Evolutionary conservation across 2,329 filamentous ascomycete species (phyloP), one percentile per base, ranked within the genome.

Genomic region (Diaporthe nobilis): DNA sequence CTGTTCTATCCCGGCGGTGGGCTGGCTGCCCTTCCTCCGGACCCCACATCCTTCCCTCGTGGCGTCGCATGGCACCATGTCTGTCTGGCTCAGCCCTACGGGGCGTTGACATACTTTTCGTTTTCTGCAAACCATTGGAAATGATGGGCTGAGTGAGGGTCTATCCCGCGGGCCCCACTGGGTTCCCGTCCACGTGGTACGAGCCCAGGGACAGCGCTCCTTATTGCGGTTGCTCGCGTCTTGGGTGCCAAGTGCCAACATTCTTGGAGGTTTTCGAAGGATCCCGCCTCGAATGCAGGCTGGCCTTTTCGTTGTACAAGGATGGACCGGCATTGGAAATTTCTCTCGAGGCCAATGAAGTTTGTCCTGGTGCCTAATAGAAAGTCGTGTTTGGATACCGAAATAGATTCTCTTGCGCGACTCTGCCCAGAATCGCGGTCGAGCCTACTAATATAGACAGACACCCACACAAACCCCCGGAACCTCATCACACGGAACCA

Each of bases 51-150:
- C 65, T 70, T 1, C 65, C 60, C 60, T 39, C 47, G 34, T 68
- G 65, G 47, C 65, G 34, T 47, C 34, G 34, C 34, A 34, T 34
- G 34, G 34, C 34, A 34, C 34, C 34, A 34, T 34, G 22, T 49
- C 42, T 70, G 65, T 49, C 42, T 70, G 65, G 65, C 65, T 55
- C 65, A 70, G 65, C 65, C 65, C 49, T 70, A 70, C 49, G 20
- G 49, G 65, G 49, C 65, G 8, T 28, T 49, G 34, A 22, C 49
- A 70, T 1, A 6, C 9, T n/a, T 12, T 34, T n/a, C 31, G 20
- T 10, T 68, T 61, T 17, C 31, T 39, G 47, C 49, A 55, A 20
- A 42, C 42, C 7, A 42, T n/a, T 70, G n/a, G 34, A 31, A 53
- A 28, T 20, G 42, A 39, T 28, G 34, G 34, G 65, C 34, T 65